Percentiles rank a stretch among this genome's conserved stretches.
Evolutionary conservation across 1,139 yeast species (phyloP).

Genomic region (Wickerhamiella pararugosa): DNA sequence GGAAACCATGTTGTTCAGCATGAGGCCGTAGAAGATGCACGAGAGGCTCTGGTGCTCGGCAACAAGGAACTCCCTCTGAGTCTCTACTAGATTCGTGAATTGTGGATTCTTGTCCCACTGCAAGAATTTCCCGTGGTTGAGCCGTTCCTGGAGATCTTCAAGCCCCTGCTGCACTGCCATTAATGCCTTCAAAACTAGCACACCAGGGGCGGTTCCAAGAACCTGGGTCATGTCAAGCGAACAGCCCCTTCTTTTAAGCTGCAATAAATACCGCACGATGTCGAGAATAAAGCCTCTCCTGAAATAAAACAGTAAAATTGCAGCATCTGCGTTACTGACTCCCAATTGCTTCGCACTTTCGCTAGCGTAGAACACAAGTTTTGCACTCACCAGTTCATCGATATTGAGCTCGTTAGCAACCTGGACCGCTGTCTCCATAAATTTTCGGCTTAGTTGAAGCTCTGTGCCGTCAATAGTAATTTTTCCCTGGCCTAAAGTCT

Average conservation of each 20-base stretch:
- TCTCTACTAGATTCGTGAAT: slow-evolving; percentile 41
- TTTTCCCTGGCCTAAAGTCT: slow-evolving; percentile 35
- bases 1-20: slow-evolving; percentile 11
- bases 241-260: not conserved
- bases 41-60: slow-evolving; percentile 61
- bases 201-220: slow-evolving; percentile 3
- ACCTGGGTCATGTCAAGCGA: not conserved
- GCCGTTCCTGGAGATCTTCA: slow-evolving; percentile 5
- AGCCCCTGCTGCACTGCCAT: slow-evolving; percentile 2
- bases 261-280: slow-evolving; percentile 43
- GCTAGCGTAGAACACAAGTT: slow-evolving; percentile 35
- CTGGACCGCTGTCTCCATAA: slow-evolving; percentile 34
- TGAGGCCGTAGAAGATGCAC: slow-evolving; percentile 32
- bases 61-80: slow-evolving; percentile 46
- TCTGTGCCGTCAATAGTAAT: slow-evolving; percentile 31
- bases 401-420: slow-evolving; percentile 52
- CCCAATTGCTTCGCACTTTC: slow-evolving; percentile 35
- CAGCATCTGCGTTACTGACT: slow-evolving; percentile 45
- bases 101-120: slow-evolving; percentile 33
- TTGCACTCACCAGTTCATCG: slow-evolving; percentile 54
- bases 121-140: slow-evolving; percentile 46
- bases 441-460: slow-evolving; percentile 38
- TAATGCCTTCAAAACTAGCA: slow-evolving; percentile 3
- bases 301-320: slow-evolving; percentile 52
- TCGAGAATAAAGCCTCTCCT: slow-evolving; percentile 61